phyloP scores from a whole-genome alignment of 805 yeast genomes.

The Wickerhamiella siamensis region DNA sequence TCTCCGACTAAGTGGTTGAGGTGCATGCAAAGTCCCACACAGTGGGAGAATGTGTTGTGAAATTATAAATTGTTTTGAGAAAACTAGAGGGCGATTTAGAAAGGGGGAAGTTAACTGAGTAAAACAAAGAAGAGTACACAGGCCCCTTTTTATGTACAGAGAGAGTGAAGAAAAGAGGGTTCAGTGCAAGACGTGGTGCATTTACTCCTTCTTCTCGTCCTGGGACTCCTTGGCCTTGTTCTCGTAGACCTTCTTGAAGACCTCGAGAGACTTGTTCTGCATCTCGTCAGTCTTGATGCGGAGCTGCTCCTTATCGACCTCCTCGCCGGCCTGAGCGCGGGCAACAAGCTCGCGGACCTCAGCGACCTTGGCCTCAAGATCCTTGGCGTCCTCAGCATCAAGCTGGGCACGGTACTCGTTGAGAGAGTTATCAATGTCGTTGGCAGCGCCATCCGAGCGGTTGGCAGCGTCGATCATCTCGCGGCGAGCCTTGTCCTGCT shows the following conservation, averaged over 20 bases:
- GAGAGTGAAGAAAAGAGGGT: too few relatives aligned
- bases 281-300: constrained; percentile 73
- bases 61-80: too few relatives aligned
- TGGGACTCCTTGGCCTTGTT: constrained; percentile 27
- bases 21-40: neutral
- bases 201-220: constrained; percentile 18
- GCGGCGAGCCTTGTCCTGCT: constrained; percentile 74
- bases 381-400: constrained; percentile 42
- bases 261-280: constrained; percentile 66
- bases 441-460: constrained; percentile 68
- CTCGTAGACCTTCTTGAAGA: constrained; percentile 62
- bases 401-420: constrained; percentile 59
- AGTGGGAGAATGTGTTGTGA: neutral
- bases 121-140: too few relatives aligned
- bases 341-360: constrained; percentile 63
- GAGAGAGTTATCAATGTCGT: constrained; percentile 80
- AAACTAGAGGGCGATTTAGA: too few relatives aligned
- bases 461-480: constrained; percentile 74
- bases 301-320: constrained; percentile 47
- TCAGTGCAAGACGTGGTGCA: too few relatives aligned
- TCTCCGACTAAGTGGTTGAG: too few relatives aligned
- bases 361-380: constrained; percentile 39
- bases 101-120: too few relatives aligned
- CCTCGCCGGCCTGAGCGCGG: constrained; percentile 54
- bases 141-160: too few relatives aligned